Evolutionary conservation across 31 red algal species (phyloP).

Genomic region (Porphyra umbilicalis): DNA sequence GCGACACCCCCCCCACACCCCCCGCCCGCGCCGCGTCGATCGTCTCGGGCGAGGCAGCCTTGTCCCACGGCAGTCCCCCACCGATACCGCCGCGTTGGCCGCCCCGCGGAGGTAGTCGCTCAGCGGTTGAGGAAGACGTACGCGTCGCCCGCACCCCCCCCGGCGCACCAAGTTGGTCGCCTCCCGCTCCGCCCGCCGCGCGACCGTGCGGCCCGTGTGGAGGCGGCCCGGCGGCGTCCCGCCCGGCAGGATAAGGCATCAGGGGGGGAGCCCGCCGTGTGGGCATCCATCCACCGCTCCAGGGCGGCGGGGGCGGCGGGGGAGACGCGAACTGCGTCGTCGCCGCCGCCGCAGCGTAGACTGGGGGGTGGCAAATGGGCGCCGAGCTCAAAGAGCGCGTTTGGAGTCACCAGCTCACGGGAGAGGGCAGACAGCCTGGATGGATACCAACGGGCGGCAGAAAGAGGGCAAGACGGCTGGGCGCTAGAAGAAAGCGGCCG

Average conservation of each 20-base stretch:
- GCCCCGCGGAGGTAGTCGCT: constrained; percentile 63
- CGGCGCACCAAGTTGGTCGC: constrained; percentile 30
- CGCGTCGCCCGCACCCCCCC: constrained; percentile 38
- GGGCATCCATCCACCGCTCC: constrained; percentile 74
- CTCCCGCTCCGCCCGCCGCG: constrained; percentile 48
- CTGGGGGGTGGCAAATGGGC: constrained; percentile 69
- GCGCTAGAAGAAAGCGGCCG: no score
- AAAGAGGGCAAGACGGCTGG: no score
- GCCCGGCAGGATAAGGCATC: constrained; percentile 63
- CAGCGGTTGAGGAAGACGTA: constrained; percentile 73
- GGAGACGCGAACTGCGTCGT: constrained; percentile 33
- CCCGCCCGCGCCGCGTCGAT: neutral
- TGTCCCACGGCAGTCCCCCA: constrained; percentile 30
- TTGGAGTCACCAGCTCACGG: constrained; percentile 29
- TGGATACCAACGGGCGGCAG: neutral
- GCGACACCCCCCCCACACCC: neutral
- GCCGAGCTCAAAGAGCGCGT: constrained; percentile 71
- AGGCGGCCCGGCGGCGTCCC: constrained; percentile 50
- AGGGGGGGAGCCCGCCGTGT: constrained; percentile 36
- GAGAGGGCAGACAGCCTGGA: neutral
- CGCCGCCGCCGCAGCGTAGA: constrained; percentile 23
- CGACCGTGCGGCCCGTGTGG: constrained; percentile 62
- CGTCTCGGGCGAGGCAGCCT: constrained; percentile 1
- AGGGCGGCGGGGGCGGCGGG: constrained; percentile 12
- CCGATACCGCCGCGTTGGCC: constrained; percentile 35